These are phyloP conservation scores for Thermoascus crustaceus DNA, from an alignment of 2,329 filamentous ascomycete species.

Conservation along the genomic window DNA sequence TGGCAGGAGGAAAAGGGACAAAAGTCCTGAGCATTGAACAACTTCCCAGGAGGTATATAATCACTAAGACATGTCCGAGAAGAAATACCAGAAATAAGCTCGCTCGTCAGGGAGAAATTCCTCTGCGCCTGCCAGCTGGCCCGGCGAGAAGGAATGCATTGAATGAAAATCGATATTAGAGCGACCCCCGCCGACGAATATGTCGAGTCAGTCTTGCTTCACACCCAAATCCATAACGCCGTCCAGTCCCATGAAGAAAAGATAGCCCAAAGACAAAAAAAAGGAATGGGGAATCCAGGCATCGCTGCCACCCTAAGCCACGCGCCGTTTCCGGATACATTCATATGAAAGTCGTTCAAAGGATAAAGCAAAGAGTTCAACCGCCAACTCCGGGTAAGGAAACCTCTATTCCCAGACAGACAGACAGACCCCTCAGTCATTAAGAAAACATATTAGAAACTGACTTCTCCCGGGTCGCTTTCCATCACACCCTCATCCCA, in stretches of 20 bases:
- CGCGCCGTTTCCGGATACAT: constrained; percentile 5
- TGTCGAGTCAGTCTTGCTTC: constrained; percentile 1
- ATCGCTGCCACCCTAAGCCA: constrained; percentile 2
- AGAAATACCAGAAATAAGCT: too few species aligned
- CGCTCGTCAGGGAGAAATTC: too few species aligned
- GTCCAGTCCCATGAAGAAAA: constrained; percentile 5
- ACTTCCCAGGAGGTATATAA: too few species aligned
- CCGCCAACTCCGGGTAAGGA: constrained; percentile 7
- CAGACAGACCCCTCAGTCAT: constrained; percentile 8
- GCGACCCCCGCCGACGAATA: neutral
- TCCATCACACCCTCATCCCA: constrained; percentile 38
- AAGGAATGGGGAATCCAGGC: neutral
- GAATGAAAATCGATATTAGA: neutral
- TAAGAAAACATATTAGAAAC: constrained; percentile 25
- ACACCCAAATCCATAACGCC: too few species aligned
- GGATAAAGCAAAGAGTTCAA: constrained; percentile 7
- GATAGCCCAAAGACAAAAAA: constrained; percentile 1
- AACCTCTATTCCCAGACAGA: constrained; percentile 15
- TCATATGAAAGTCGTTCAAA: constrained; percentile 3
- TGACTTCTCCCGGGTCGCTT: constrained; percentile 37
- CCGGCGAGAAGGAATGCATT: neutral
- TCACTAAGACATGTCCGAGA: too few species aligned
- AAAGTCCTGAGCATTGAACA: too few species aligned
- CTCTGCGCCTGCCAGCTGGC: too few species aligned
- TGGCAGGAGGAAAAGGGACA: too few species aligned